Percentiles rank a stretch among this genome's conserved stretches.
Conservation (phyloP, 1,284 basidiomycete genomes). For the Tylopilus orsonianus region DNA sequence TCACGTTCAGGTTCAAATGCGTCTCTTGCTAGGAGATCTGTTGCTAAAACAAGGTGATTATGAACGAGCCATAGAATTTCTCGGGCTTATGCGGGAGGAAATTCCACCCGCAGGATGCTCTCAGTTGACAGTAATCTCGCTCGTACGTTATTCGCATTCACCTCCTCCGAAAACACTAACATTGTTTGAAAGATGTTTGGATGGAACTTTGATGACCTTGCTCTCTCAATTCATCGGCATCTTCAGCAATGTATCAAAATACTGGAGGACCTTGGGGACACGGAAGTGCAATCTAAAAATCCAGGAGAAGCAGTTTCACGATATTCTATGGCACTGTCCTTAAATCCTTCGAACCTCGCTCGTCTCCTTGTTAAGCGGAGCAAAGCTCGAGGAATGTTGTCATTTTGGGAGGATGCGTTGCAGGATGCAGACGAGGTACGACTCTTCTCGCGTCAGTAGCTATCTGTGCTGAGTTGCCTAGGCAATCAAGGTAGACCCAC, state of each 20-base stretch:
- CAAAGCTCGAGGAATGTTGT: neutral
- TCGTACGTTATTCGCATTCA: neutral
- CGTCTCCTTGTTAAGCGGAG: conserved; percentile 16
- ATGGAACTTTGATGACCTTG: conserved; percentile 3
- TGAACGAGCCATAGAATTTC: neutral
- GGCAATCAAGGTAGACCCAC: too few relatives aligned
- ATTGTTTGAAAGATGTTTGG: conserved; percentile 6
- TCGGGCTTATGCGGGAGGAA: neutral
- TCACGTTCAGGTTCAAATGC: neutral
- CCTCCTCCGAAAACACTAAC: neutral
- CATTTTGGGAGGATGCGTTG: conserved; percentile 1
- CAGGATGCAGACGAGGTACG: conserved; percentile 5
- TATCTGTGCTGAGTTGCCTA: too few relatives aligned
- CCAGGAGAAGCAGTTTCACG: neutral
- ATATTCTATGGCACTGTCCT: conserved; percentile 5
- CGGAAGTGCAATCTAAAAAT: neutral
- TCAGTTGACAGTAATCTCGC: neutral
- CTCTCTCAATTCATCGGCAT: neutral
- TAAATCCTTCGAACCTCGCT: neutral
- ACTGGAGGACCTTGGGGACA: neutral
- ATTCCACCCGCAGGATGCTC: neutral
- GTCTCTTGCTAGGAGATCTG: neutral
- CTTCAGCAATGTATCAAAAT: neutral
- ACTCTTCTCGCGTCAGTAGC: neutral
- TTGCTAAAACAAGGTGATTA: neutral